Percentiles rank a stretch among this genome's conserved stretches.
Conservation (phyloP, 805 yeast genomes). For the Candida sphagnicola region DNA sequence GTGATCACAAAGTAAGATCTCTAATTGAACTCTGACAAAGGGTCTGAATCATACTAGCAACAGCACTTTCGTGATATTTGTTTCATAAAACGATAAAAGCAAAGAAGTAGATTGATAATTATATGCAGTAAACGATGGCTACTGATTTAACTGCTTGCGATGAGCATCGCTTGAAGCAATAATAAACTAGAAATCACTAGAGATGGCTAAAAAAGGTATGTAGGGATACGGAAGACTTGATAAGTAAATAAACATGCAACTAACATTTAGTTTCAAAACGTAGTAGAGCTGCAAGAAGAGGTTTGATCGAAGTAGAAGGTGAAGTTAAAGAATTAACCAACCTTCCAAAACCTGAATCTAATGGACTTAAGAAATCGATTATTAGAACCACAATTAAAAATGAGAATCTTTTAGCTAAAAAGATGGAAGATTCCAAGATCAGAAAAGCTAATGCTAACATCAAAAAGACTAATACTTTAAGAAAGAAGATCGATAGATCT, state of each 20-base stretch:
- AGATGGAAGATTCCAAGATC: slow-evolving; percentile 41
- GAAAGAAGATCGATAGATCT: slow-evolving; percentile 44
- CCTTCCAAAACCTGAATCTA: slow-evolving; percentile 56
- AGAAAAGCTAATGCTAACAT: slow-evolving; percentile 21
- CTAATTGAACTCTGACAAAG: too few species aligned
- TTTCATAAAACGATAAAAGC: too few species aligned
- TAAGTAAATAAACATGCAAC: too few species aligned
- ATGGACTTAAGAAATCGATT: slow-evolving; percentile 59
- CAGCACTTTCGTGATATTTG: too few species aligned
- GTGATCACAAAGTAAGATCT: too few species aligned
- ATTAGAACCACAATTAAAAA: slow-evolving; percentile 66
- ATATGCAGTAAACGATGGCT: background rate
- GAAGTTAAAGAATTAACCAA: slow-evolving; percentile 46
- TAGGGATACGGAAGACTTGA: too few species aligned
- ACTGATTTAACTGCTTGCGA: background rate
- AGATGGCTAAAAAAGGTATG: slow-evolving; percentile 41
- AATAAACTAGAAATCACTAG: background rate
- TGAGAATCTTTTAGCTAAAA: slow-evolving; percentile 56
- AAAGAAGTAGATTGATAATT: too few species aligned
- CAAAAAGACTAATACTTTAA: slow-evolving; percentile 28
- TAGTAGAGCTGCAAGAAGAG: slow-evolving; percentile 77
- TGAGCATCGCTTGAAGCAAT: background rate
- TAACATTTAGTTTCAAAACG: slow-evolving; percentile 50
- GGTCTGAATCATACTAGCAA: too few species aligned
- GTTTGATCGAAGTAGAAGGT: slow-evolving; percentile 41